A percentile compares a stretch with the other conserved stretches of the same genome.
Evolutionary conservation across 768 basidiomycete species (phyloP).

Genomic region (Suillus sp.): DNA sequence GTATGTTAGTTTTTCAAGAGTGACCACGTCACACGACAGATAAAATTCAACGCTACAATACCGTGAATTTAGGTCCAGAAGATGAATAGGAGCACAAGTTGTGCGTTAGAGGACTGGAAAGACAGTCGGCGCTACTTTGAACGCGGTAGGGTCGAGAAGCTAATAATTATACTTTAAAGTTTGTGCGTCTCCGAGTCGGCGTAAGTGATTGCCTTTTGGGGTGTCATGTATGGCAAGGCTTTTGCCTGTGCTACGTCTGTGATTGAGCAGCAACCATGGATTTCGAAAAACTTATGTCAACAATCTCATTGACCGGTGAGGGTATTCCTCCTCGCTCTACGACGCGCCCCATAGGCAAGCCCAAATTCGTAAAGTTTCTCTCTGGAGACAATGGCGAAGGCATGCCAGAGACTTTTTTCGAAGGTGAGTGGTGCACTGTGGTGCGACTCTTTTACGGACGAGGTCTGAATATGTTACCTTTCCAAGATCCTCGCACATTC

Average conservation of each 20-base stretch:
- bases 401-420: slow-evolving; percentile 29
- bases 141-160: background rate
- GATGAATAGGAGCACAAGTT: background rate
- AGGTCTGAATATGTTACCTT: slow-evolving; percentile 13
- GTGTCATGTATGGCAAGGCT: background rate
- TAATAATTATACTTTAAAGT: background rate
- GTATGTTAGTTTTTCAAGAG: background rate
- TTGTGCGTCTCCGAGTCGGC: background rate
- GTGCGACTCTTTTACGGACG: slow-evolving; percentile 4
- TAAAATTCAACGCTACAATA: background rate
- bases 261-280: slow-evolving; percentile 3
- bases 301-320: too few relatives aligned
- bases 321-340: background rate
- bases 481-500: slow-evolving; percentile 13
- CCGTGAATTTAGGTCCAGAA: too few relatives aligned
- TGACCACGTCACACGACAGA: background rate
- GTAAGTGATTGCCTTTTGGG: slow-evolving; percentile 1
- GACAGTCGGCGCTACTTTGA: background rate
- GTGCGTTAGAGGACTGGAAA: background rate
- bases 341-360: background rate
- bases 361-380: slow-evolving; percentile 25
- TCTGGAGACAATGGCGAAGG: slow-evolving; percentile 29
- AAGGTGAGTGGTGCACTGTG: slow-evolving; percentile 22
- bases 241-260: background rate
- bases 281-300: background rate